phyloP scores from a whole-genome alignment of 371 early-diverging fungal species.

The Homolaphlyctis polyrhiza region DNA sequence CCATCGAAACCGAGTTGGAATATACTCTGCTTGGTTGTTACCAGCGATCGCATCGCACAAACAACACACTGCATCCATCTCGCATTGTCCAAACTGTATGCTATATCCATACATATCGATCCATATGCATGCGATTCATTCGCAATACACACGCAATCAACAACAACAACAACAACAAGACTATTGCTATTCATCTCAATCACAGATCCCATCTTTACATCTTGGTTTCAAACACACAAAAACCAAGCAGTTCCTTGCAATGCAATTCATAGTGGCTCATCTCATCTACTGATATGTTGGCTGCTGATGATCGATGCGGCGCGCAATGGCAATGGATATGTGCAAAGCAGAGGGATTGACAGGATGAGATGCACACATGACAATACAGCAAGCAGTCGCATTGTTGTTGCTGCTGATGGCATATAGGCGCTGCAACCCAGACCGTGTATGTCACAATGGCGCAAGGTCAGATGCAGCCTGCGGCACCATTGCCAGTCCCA shows the following conservation, averaged over 20 bases:
- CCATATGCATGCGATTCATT: not conserved
- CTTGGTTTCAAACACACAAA: no score
- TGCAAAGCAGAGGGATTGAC: no score
- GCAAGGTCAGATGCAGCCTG: not conserved
- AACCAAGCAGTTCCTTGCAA: no score
- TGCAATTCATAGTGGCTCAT: conserved; percentile 5
- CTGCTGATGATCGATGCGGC: conserved; percentile 28
- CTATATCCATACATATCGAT: not conserved
- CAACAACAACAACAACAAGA: not conserved
- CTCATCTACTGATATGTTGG: conserved; percentile 23
- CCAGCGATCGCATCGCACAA: not conserved
- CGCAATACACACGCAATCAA: not conserved
- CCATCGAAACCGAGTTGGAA: not conserved
- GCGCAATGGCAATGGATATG: no score
- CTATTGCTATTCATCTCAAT: not conserved
- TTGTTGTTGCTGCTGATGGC: not conserved
- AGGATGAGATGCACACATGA: no score
- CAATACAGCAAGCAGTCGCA: no score
- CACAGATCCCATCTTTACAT: no score
- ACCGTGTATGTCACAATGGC: not conserved
- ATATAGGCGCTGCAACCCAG: not conserved
- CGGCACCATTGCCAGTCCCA: no score
- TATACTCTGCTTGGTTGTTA: not conserved
- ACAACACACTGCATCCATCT: not conserved
- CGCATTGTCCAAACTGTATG: not conserved